Base-by-base conservation (phyloP, 139 green algal genomes). In the Chlorella vulgaris region DNA sequence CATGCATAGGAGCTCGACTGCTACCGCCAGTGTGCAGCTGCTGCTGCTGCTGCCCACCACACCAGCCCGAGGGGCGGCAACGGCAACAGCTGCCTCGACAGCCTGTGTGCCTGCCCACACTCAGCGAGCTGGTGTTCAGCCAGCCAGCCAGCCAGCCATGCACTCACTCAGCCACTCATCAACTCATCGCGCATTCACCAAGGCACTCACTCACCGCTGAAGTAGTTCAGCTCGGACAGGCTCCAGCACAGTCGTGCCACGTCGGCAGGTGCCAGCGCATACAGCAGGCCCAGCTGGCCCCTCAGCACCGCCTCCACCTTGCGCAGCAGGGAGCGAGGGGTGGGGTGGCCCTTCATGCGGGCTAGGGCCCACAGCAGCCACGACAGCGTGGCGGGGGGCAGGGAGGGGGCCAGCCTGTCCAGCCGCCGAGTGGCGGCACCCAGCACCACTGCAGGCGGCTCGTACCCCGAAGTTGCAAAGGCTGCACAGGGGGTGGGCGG, bases 301-400 rank as follows among this genome's bases (percentile, higher is more conserved):
- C 47, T n/a, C 66, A 74, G 36, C 35, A 35, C 77, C 24, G 36
- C 36, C 43, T 82, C 76, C 7, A 29, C 76, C 31, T 35, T 47
- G 1, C 63, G 63, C 76, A 82, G 76, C 62, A 82, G 43, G 22
- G 40, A 33, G 39, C 76, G 40, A 28, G 73, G 53, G 31, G 77
- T 47, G 21, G 29, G 73, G 47, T 62, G 29, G 26, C 53, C 6
- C 22, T 28, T 5, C 35, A 80, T 28, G 21, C 55, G 61, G 2
- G 53, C 80, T 39, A 80, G 68, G 0, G 65, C 40, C 68, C 69
- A 84, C 33, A 84, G 80, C 47, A 67, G 35, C 77, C 77, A 83
- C 29, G 29, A 55, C 26, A 83, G 77, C 21, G 26, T 18, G 24
- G n/a, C 36, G 36, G 77, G 65, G 0, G 77, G 51, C 26, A 60